These are phyloP conservation scores for Nevesoporus exiguus DNA, from an alignment of 768 basidiomycete species.

Conservation along the genomic window DNA sequence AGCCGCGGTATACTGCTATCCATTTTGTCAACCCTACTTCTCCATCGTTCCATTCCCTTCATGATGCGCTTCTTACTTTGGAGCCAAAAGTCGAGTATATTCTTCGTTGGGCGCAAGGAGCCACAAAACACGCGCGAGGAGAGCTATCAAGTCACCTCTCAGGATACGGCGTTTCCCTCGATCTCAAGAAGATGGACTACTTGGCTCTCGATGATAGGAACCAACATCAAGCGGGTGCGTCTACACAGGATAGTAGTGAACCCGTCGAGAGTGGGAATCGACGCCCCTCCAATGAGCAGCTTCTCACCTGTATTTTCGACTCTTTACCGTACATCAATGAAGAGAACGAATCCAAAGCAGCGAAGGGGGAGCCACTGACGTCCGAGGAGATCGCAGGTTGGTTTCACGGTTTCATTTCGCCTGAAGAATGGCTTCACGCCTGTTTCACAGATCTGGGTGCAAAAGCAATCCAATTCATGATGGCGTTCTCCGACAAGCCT, in stretches of 20 bases:
- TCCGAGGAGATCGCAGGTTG: conserved; percentile 55
- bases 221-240: conserved; percentile 13
- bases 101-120: conserved; percentile 44
- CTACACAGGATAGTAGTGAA: not conserved
- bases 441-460: conserved; percentile 54
- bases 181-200: conserved; percentile 97
- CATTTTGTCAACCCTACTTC: conserved; percentile 73
- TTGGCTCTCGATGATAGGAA: conserved; percentile 85
- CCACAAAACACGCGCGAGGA: conserved; percentile 35
- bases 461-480: conserved; percentile 73
- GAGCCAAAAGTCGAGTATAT: conserved; percentile 64
- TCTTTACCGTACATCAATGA: conserved; percentile 29
- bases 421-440: not conserved
- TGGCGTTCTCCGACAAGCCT: conserved; percentile 53
- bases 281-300: conserved; percentile 15
- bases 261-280: conserved; percentile 6
- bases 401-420: conserved; percentile 13
- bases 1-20: conserved; percentile 62
- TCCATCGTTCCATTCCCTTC: conserved; percentile 65
- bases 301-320: conserved; percentile 29
- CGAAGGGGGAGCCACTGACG: conserved; percentile 42
- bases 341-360: conserved; percentile 33
- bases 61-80: conserved; percentile 55
- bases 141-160: conserved; percentile 50
- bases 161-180: conserved; percentile 89